A percentile compares a stretch with the other conserved stretches of the same genome.
phyloP scores from a whole-genome alignment of 768 basidiomycete species.

The Phanerochaete sordida region DNA sequence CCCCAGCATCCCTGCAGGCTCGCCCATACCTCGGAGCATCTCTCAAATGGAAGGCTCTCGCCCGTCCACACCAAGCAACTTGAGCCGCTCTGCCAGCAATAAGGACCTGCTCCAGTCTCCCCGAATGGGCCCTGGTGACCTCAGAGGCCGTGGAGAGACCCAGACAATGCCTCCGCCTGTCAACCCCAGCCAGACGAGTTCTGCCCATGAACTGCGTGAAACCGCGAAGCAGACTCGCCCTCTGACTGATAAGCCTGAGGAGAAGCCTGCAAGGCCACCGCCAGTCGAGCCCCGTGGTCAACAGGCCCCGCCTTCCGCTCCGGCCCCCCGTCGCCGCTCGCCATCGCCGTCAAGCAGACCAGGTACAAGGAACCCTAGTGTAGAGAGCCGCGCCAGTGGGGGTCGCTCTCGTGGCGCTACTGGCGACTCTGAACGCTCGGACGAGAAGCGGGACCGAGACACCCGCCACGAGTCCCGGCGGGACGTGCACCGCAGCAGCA shows the following conservation, averaged over 20 bases:
- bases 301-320: slow-evolving; percentile 34
- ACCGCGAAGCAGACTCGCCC: slow-evolving; percentile 64
- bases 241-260: slow-evolving; percentile 36
- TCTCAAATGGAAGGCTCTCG: slow-evolving; percentile 15
- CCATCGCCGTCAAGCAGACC: slow-evolving; percentile 63
- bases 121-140: slow-evolving; percentile 36
- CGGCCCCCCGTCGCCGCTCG: slow-evolving; percentile 53
- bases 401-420: slow-evolving; percentile 36
- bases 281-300: slow-evolving; percentile 11
- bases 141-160: slow-evolving; percentile 35
- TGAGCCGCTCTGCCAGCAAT: slow-evolving; percentile 14
- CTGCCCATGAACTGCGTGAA: slow-evolving; percentile 77
- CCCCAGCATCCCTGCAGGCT: background rate
- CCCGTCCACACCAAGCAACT: slow-evolving; percentile 17
- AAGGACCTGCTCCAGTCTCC: slow-evolving; percentile 38
- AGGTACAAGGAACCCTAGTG: slow-evolving; percentile 66
- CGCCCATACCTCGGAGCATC: slow-evolving; percentile 4
- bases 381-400: slow-evolving; percentile 70
- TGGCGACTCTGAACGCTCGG: slow-evolving; percentile 6
- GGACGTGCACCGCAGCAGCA: slow-evolving; percentile 39
- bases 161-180: slow-evolving; percentile 74
- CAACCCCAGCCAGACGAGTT: slow-evolving; percentile 72
- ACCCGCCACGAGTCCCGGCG: slow-evolving; percentile 13
- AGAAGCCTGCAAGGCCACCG: slow-evolving; percentile 26
- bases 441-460: slow-evolving; percentile 33